Conservation (phyloP, 2,329 filamentous ascomycete genomes). For the Pezicula radicicola region DNA sequence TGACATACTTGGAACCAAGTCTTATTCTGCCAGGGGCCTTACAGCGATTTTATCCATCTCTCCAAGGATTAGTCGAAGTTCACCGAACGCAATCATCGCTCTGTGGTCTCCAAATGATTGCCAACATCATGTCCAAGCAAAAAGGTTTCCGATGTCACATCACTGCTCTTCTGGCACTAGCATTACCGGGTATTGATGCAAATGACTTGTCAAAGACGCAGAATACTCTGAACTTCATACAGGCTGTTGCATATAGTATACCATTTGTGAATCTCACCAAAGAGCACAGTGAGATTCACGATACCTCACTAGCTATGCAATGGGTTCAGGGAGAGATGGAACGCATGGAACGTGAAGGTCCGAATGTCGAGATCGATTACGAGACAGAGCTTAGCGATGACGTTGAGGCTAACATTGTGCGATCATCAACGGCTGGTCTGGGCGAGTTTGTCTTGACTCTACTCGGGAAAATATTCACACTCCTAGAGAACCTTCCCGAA, state of each 20-base stretch:
- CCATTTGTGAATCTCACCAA: constrained; percentile 81
- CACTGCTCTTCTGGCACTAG: constrained; percentile 87
- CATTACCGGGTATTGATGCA: constrained; percentile 92
- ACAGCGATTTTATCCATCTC: constrained; percentile 93
- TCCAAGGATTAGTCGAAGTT: constrained; percentile 95
- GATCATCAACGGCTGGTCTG: constrained; percentile 91
- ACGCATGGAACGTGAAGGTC: constrained; percentile 84
- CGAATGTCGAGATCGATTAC: constrained; percentile 84
- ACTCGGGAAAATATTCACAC: constrained; percentile 89
- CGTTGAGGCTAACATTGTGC: constrained; percentile 82
- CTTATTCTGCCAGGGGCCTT: constrained; percentile 89
- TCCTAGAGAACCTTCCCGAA: constrained; percentile 93
- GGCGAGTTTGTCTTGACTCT: constrained; percentile 90
- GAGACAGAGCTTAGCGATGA: constrained; percentile 76
- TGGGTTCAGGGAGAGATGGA: constrained; percentile 97
- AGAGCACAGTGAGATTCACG: constrained; percentile 64
- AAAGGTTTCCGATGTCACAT: constrained; percentile 98
- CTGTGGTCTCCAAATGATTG: constrained; percentile 86
- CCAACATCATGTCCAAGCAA: constrained; percentile 84
- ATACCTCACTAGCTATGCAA: constrained; percentile 76
- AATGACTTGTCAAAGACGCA: constrained; percentile 97
- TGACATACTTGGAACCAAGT: constrained; percentile 88
- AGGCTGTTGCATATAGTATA: constrained; percentile 93
- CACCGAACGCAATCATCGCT: constrained; percentile 94
- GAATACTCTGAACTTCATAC: constrained; percentile 91